phyloP scores from a whole-genome alignment of 495 filamentous ascomycete genomes.

The Xylaria venustula region DNA sequence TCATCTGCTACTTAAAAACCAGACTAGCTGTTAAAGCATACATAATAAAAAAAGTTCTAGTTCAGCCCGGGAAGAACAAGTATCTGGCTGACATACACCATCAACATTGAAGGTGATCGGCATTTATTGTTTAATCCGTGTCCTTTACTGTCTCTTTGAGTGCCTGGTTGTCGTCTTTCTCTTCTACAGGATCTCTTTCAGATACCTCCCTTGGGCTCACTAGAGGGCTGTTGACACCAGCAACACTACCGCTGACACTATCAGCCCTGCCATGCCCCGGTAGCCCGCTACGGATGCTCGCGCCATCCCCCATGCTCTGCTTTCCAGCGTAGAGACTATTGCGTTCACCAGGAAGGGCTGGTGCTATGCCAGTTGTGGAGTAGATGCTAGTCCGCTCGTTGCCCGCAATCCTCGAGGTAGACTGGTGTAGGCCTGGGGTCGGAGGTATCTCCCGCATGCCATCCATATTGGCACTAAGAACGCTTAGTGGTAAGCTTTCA shows the following conservation, averaged over 20 bases:
- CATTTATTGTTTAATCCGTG: background rate
- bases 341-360: constrained; percentile 66
- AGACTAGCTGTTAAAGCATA: background rate
- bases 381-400: constrained; percentile 85
- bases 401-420: constrained; percentile 61
- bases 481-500: constrained; percentile 84
- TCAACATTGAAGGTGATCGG: background rate
- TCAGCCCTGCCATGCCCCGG: constrained; percentile 77
- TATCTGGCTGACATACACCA: background rate
- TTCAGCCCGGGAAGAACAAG: background rate
- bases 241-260: constrained; percentile 76
- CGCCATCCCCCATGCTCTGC: constrained; percentile 66
- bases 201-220: constrained; percentile 52
- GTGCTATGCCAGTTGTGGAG: constrained; percentile 69
- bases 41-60: background rate
- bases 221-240: constrained; percentile 61
- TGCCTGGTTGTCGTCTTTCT: constrained; percentile 25
- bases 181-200: constrained; percentile 27
- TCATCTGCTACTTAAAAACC: background rate
- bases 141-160: constrained; percentile 16
- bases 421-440: constrained; percentile 53
- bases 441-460: constrained; percentile 26
- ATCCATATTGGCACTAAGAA: constrained; percentile 76
- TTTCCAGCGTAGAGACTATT: constrained; percentile 78
- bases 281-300: constrained; percentile 74